Evolutionary conservation across 495 filamentous ascomycete species (phyloP).

Genomic region (Talaromyces trachyspermus): DNA sequence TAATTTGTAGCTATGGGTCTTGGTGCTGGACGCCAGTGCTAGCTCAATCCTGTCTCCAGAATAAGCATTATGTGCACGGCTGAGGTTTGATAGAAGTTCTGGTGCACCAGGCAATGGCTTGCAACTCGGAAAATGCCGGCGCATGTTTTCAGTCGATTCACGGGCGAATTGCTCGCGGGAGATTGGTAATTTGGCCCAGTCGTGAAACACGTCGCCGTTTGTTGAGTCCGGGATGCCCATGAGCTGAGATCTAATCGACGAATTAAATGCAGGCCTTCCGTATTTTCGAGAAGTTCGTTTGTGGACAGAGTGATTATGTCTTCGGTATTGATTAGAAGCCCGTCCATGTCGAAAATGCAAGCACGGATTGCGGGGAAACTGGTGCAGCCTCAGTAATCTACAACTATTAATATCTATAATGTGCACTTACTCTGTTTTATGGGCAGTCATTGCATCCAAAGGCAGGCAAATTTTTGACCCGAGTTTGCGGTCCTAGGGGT

Average conservation of each 20-base stretch:
- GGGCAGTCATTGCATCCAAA: slow-evolving; percentile 5
- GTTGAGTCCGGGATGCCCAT: slow-evolving; percentile 20
- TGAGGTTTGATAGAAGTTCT: slow-evolving; percentile 23
- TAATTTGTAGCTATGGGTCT: slow-evolving; percentile 13
- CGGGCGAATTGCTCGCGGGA: slow-evolving; percentile 20
- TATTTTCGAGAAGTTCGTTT: slow-evolving; percentile 28
- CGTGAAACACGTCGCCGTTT: slow-evolving; percentile 16
- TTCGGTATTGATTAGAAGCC: slow-evolving; percentile 36
- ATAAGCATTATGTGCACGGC: slow-evolving; percentile 9
- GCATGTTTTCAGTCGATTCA: slow-evolving; percentile 19
- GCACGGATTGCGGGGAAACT: slow-evolving; percentile 32
- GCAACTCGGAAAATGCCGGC: slow-evolving; percentile 20
- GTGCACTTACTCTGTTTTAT: slow-evolving; percentile 5
- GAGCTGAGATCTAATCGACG: slow-evolving; percentile 21
- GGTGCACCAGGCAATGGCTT: slow-evolving; percentile 28
- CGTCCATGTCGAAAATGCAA: slow-evolving; percentile 41
- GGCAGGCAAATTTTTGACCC: slow-evolving; percentile 1
- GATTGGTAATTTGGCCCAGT: slow-evolving; percentile 30
- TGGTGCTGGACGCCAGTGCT: slow-evolving; percentile 15
- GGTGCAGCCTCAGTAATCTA: slow-evolving; percentile 8
- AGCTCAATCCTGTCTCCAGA: slow-evolving; percentile 10
- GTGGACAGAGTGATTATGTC: slow-evolving; percentile 28
- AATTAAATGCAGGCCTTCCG: slow-evolving; percentile 16
- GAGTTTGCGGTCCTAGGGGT: slow-evolving; percentile 1
- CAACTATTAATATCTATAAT: slow-evolving; percentile 5